These are phyloP conservation scores for Aspergillus oerlinghausenensis DNA, from an alignment of 2,329 filamentous ascomycete species.

Conservation along the genomic window DNA sequence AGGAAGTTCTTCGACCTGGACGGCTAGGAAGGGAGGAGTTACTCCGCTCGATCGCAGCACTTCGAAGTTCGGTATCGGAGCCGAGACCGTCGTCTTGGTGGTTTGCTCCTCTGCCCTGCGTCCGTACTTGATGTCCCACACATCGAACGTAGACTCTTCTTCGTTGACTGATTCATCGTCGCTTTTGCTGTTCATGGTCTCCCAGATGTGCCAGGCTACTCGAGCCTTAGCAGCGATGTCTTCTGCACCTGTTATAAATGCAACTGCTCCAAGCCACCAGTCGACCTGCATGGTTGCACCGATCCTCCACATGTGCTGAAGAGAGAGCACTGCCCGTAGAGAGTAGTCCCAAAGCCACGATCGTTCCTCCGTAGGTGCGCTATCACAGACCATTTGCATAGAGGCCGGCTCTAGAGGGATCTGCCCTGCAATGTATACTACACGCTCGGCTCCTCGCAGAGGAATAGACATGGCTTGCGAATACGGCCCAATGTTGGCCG, in stretches of 20 bases:
- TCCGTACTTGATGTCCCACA: conserved; percentile 53
- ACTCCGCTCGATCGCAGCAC: conserved; percentile 19
- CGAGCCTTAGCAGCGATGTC: conserved; percentile 31
- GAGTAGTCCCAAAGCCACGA: conserved; percentile 39
- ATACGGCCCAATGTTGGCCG: conserved; percentile 95
- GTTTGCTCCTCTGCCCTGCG: conserved; percentile 45
- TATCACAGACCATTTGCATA: conserved; percentile 53
- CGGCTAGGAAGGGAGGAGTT: conserved; percentile 66
- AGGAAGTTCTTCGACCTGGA: conserved; percentile 73
- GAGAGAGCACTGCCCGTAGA: conserved; percentile 63
- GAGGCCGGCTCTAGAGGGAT: conserved; percentile 79
- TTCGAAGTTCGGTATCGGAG: conserved; percentile 24
- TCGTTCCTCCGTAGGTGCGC: conserved; percentile 15
- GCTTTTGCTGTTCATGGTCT: conserved; percentile 27
- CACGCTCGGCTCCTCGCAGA: conserved; percentile 22
- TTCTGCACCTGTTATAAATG: conserved; percentile 58
- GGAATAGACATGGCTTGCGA: conserved; percentile 69
- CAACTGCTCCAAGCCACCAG: conserved; percentile 71
- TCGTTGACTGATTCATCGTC: conserved; percentile 33
- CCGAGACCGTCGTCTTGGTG: conserved; percentile 16
- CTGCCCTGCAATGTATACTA: conserved; percentile 77
- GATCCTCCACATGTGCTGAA: conserved; percentile 89
- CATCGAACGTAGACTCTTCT: conserved; percentile 45
- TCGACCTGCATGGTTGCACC: conserved; percentile 65
- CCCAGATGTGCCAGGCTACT: conserved; percentile 45